Conservation (phyloP, 768 basidiomycete species). For the Candolleomyces aberdarensis region DNA sequence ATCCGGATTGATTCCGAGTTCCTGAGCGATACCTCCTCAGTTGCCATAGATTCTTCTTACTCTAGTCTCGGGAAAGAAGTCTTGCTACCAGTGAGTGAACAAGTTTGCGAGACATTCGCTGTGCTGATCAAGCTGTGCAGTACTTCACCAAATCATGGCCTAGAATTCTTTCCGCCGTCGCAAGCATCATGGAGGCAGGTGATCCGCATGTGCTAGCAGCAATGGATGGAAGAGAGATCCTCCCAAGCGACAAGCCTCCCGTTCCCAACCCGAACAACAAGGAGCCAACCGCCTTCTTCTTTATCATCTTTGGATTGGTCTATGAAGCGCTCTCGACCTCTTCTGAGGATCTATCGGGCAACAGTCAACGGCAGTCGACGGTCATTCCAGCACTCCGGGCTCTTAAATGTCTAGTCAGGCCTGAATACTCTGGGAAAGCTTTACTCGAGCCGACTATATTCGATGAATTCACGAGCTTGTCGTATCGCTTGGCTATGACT, state of each 20-base stretch:
- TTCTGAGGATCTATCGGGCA: constrained; percentile 53
- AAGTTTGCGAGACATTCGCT: not conserved
- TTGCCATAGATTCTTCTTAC: constrained; percentile 77
- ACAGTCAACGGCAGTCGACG: constrained; percentile 40
- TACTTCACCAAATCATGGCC: constrained; percentile 50
- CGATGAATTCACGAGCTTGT: constrained; percentile 85
- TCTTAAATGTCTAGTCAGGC: constrained; percentile 74
- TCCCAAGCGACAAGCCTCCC: constrained; percentile 19
- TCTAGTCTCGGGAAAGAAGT: constrained; percentile 90
- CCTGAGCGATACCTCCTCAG: constrained; percentile 69
- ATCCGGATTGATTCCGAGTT: constrained; percentile 88
- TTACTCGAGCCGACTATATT: constrained; percentile 81
- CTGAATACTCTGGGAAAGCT: constrained; percentile 77
- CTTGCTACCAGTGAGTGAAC: constrained; percentile 67
- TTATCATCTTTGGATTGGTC: constrained; percentile 87
- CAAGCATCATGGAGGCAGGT: constrained; percentile 67
- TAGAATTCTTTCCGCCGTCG: constrained; percentile 81
- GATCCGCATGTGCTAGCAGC: constrained; percentile 72
- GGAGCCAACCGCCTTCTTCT: constrained; percentile 82
- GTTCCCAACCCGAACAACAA: constrained; percentile 30
- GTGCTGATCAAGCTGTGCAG: not conserved
- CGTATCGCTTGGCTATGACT: constrained; percentile 87
- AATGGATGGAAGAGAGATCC: constrained; percentile 70
- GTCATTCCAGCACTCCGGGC: constrained; percentile 69
- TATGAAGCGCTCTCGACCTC: constrained; percentile 80